Conservation (phyloP, 768 basidiomycete genomes). For the Rossbeevera mucosa region DNA sequence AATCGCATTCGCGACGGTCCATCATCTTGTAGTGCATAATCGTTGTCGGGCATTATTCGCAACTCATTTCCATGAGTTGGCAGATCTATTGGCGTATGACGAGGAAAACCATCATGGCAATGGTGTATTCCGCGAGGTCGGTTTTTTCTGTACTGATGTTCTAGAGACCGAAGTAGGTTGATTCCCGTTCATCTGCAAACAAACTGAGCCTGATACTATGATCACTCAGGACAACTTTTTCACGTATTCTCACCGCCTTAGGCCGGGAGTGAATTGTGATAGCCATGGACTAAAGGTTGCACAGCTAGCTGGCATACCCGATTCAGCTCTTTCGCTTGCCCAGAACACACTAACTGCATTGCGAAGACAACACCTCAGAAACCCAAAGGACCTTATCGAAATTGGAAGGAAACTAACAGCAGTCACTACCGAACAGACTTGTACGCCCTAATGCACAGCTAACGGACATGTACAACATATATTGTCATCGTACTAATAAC, state of each 20-base stretch:
- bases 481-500: neutral
- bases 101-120: constrained; percentile 36
- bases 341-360: constrained; percentile 45
- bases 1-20: constrained; percentile 86
- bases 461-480: too few species aligned
- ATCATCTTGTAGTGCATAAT: constrained; percentile 71
- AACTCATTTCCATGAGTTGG: constrained; percentile 96
- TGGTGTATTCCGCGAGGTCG: constrained; percentile 55
- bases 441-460: neutral
- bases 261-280: constrained; percentile 81
- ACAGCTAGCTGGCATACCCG: constrained; percentile 78
- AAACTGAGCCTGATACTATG: neutral
- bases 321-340: constrained; percentile 56
- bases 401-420: constrained; percentile 30
- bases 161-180: constrained; percentile 66
- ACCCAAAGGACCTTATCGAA: constrained; percentile 28
- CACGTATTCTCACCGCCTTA: constrained; percentile 76
- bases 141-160: constrained; percentile 88
- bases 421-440: neutral
- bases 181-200: neutral
- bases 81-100: constrained; percentile 71
- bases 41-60: constrained; percentile 87
- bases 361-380: constrained; percentile 21
- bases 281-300: constrained; percentile 93
- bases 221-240: constrained; percentile 63